These are phyloP conservation scores for Phytophthora fragariae DNA, from an alignment of 352 stramenopile genomes.

Conservation along the genomic window DNA sequence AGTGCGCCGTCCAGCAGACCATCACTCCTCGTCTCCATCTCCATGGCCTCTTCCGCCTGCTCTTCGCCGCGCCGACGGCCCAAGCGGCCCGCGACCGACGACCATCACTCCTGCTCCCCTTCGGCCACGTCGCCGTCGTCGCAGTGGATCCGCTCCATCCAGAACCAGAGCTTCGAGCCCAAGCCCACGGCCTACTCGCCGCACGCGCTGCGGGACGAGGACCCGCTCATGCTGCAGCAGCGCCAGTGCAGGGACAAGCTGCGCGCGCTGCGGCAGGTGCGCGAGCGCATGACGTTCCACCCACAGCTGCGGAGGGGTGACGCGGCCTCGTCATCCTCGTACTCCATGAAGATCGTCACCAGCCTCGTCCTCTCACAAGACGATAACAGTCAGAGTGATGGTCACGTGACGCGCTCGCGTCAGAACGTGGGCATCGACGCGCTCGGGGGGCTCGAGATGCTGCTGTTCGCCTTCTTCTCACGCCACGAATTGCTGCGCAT, in stretches of 20 bases:
- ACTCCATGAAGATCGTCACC: slow-evolving; percentile 63
- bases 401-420: neutral
- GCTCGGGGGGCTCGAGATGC: slow-evolving; percentile 62
- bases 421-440: slow-evolving; percentile 52
- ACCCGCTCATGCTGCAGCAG: slow-evolving; percentile 68
- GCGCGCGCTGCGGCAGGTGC: slow-evolving; percentile 58
- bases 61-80: slow-evolving; percentile 7
- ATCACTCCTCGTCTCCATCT: slow-evolving; percentile 10
- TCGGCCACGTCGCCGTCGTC: slow-evolving; percentile 27
- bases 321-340: neutral
- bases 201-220: slow-evolving; percentile 50
- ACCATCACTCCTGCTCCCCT: neutral
- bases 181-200: slow-evolving; percentile 79
- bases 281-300: slow-evolving; percentile 57
- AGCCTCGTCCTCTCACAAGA: slow-evolving; percentile 56
- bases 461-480: slow-evolving; percentile 71
- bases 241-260: slow-evolving; percentile 69
- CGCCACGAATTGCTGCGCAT: slow-evolving; percentile 51
- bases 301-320: neutral
- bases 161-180: slow-evolving; percentile 66
- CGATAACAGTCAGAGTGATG: neutral
- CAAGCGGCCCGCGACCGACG: slow-evolving; percentile 24
- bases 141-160: slow-evolving; percentile 54
- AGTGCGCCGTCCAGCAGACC: neutral
- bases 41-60: slow-evolving; percentile 11